Conservation (phyloP, 2,329 filamentous ascomycete genomes). For the Colletotrichum tabaci region DNA sequence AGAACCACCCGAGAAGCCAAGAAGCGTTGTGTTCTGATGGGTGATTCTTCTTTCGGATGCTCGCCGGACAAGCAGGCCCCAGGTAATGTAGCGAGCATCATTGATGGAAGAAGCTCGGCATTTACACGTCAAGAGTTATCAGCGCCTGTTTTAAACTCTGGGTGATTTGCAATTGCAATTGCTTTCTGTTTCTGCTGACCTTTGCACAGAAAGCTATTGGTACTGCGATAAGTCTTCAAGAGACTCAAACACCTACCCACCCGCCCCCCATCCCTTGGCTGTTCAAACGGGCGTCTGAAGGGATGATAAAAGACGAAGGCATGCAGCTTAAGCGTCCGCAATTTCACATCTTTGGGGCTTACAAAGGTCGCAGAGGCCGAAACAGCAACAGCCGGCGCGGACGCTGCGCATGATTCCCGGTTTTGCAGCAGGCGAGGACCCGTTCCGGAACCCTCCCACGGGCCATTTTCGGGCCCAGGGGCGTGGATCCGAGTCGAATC, state of each 20-base stretch:
- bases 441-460: constrained; percentile 13
- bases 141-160: background rate
- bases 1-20: background rate
- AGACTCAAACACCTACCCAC: background rate
- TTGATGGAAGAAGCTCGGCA: background rate
- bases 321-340: background rate
- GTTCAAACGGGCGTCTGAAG: background rate
- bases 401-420: background rate
- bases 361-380: background rate
- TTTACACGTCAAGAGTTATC: too few relatives aligned
- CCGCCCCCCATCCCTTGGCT: background rate
- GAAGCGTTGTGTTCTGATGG: background rate
- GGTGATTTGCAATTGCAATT: background rate
- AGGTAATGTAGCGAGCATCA: background rate
- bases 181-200: background rate
- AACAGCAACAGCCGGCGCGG: background rate
- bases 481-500: constrained; percentile 20
- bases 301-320: background rate
- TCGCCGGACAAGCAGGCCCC: background rate
- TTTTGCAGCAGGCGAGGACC: background rate
- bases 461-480: constrained; percentile 21
- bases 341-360: background rate
- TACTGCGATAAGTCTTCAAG: background rate
- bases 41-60: background rate
- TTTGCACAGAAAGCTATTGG: constrained; percentile 7